Percentiles rank a stretch among this genome's conserved stretches.
These are phyloP conservation scores for Cytospora piceae DNA, from an alignment of 2,329 filamentous ascomycete species.

Conservation along the genomic window DNA sequence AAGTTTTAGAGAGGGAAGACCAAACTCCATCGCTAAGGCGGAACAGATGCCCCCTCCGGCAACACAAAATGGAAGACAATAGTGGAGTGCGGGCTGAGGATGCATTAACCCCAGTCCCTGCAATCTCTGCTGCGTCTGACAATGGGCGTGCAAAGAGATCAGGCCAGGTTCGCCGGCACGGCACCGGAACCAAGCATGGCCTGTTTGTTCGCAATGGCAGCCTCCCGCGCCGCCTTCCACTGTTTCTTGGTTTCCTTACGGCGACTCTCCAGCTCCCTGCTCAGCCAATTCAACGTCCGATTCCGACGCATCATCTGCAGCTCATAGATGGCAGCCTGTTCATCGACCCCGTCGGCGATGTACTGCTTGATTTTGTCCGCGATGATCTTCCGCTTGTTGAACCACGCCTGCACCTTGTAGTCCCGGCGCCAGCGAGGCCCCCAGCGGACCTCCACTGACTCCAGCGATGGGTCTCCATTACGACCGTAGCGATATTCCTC, in stretches of 20 bases:
- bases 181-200: conserved; percentile 12
- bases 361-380: conserved; percentile 45
- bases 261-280: conserved; percentile 42
- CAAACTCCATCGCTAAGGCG: conserved; percentile 6
- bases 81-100: not conserved
- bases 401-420: conserved; percentile 43
- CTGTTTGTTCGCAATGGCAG: conserved; percentile 30
- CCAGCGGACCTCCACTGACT: conserved; percentile 42
- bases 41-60: too few relatives aligned
- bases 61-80: not conserved
- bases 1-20: not conserved
- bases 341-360: conserved; percentile 42
- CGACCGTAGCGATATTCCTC: conserved; percentile 43
- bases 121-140: conserved; percentile 1
- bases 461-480: conserved; percentile 42
- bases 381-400: conserved; percentile 44
- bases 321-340: conserved; percentile 41
- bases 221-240: conserved; percentile 31
- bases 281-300: conserved; percentile 44
- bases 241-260: conserved; percentile 38
- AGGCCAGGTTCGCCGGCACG: not conserved
- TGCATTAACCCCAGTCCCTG: not conserved
- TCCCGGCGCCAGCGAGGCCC: conserved; percentile 44
- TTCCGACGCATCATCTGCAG: conserved; percentile 43
- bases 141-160: not conserved